Evolutionary conservation across 495 filamentous ascomycete species (phyloP).

Genomic region (Daldinia grandis): DNA sequence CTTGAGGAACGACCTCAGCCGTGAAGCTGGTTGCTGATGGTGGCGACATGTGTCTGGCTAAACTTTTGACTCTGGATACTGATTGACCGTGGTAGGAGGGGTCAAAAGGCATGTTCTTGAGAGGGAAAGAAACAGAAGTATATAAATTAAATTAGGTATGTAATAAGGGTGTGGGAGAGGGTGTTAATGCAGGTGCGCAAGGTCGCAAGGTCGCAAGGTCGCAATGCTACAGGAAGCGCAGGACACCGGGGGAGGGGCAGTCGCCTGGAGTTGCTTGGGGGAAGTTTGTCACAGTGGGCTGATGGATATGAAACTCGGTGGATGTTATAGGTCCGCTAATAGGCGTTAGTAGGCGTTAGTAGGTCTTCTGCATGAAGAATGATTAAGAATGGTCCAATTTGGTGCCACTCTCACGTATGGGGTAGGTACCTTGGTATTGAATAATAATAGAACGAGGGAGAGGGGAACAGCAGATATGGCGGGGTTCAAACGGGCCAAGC

Average conservation of each 20-base stretch:
- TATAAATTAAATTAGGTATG: constrained; percentile 2
- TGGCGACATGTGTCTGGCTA: constrained; percentile 45
- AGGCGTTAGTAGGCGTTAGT: neutral
- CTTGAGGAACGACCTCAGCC: constrained; percentile 81
- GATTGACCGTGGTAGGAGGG: constrained; percentile 42
- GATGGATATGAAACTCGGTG: constrained; percentile 32
- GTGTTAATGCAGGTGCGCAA: neutral
- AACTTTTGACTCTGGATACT: constrained; percentile 42
- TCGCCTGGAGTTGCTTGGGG: constrained; percentile 9
- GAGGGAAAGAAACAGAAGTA: constrained; percentile 24
- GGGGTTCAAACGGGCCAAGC: constrained; percentile 15
- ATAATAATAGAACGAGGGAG: constrained; percentile 29
- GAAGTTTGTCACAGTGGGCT: constrained; percentile 28
- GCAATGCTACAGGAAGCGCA: neutral
- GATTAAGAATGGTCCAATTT: constrained; percentile 15
- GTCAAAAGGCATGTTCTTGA: constrained; percentile 41
- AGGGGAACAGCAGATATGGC: constrained; percentile 17
- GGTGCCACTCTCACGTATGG: neutral
- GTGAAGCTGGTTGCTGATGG: constrained; percentile 73
- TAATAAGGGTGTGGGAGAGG: neutral
- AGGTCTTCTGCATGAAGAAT: constrained; percentile 5
- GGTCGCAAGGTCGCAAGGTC: neutral
- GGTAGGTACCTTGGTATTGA: constrained; percentile 10
- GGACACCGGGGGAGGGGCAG: neutral
- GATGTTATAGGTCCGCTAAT: constrained; percentile 38